A percentile compares a stretch with the other conserved stretches of the same genome.
Evolutionary conservation across 108 stramenopile genomes (phyloP).

Genomic region (Conticribra weissflogii): DNA sequence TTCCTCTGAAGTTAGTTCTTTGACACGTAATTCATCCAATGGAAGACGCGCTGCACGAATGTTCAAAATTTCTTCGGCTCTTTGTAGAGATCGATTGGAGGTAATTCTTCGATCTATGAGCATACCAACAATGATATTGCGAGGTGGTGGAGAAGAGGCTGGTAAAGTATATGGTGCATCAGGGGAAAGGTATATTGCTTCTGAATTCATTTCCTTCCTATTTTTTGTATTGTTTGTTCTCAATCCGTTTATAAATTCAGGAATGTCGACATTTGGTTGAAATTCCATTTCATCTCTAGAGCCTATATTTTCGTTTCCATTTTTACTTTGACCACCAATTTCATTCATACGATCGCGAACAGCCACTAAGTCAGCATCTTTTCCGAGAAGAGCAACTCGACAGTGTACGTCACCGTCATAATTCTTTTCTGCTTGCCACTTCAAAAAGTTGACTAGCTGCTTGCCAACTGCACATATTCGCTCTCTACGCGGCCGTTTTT

Average conservation of each 20-base stretch:
- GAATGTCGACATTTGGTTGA: slow-evolving; percentile 26
- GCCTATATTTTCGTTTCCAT: background rate
- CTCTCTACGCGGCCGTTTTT: slow-evolving; percentile 73
- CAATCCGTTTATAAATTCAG: slow-evolving; percentile 38
- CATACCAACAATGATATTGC: slow-evolving; percentile 70
- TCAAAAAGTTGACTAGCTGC: slow-evolving; percentile 74
- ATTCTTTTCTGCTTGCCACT: slow-evolving; percentile 53
- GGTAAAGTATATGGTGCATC: slow-evolving; percentile 66
- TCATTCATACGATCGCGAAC: slow-evolving; percentile 50
- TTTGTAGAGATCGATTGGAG: slow-evolving; percentile 58
- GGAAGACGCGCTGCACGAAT: slow-evolving; percentile 52
- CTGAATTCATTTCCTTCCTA: slow-evolving; percentile 1
- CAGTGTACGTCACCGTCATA: slow-evolving; percentile 1
- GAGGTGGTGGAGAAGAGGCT: slow-evolving; percentile 49
- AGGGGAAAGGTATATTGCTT: slow-evolving; percentile 75
- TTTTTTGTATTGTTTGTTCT: slow-evolving; percentile 12
- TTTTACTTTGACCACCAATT: slow-evolving; percentile 13
- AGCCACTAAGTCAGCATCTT: slow-evolving; percentile 25
- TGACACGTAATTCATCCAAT: slow-evolving; percentile 55
- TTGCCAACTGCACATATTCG: slow-evolving; percentile 67
- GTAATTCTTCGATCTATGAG: slow-evolving; percentile 81
- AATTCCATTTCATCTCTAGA: slow-evolving; percentile 9
- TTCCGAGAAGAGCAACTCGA: slow-evolving; percentile 29
- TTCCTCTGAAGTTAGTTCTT: slow-evolving; percentile 50
- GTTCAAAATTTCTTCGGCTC: slow-evolving; percentile 51